Evolutionary conservation across 148 eudicot species (phyloP), one percentile per base, ranked within the genome.

Genomic region (Fagopyrum esculentum): DNA sequence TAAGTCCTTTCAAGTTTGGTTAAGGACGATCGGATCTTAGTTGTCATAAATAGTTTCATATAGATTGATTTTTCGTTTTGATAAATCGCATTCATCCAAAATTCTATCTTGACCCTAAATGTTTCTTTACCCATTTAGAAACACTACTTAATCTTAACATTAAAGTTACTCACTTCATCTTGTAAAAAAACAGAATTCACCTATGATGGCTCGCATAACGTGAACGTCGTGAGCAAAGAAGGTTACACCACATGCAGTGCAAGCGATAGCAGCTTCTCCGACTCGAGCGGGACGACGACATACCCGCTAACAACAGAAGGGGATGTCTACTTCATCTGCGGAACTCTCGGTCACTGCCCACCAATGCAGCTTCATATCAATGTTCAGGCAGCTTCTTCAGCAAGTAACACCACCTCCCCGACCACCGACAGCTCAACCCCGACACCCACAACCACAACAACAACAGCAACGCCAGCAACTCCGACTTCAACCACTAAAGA

Each of bases 281-380:
- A 72, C 63, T 76, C 7, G 47, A 60, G 61, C 8, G 84, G 89
- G 61, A 75, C 64, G 40, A 79, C 84, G 74, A 75, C 56, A 70
- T 66, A 81, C 12, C 6, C 76, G 16, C 78, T 86, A 3, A 15
- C 46, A 15, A 54, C 69, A 4, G 5, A 84, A 0, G 89, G 89
- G 1, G 74, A 81, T 3, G 44, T 80, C 75, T 86, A 86, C 83
- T 86, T 79, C 83, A 64, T 80, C 9, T 86, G 89, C 51, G 85
- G 85, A 0, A 26, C 76, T n/a, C 11, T 50, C 15, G 81, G 81
- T 68, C 89, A 86, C 75, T 86, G 89, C 29, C 43, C 10, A 1
- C 82, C 82, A 76, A 78, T 78, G 87, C 81, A 81, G 71, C 74
- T 86, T 22, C 48, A 80, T 19, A 61, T 86, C 81, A 79, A 56